These are phyloP conservation scores for Pseudogymnoascus sp. DNA, from an alignment of 2,329 filamentous ascomycete genomes.

Conservation along the genomic window DNA sequence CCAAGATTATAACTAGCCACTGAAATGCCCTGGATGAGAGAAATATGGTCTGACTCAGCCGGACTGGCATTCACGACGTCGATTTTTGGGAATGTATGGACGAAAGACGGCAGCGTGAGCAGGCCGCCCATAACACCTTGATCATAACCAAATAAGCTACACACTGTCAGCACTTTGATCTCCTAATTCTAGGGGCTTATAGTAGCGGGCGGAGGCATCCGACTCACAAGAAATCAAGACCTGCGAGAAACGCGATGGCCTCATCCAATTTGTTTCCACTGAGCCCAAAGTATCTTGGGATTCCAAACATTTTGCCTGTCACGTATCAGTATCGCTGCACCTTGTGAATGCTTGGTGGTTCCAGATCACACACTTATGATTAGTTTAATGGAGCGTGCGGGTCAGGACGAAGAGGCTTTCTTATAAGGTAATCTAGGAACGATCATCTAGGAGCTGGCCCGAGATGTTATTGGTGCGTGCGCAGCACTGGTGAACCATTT, in stretches of 20 bases:
- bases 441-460: not conserved
- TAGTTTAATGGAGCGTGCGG: not conserved
- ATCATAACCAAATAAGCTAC: conserved; percentile 9
- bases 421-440: not conserved
- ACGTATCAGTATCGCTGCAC: not conserved
- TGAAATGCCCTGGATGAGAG: conserved; percentile 3
- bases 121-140: conserved; percentile 12
- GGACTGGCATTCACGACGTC: not conserved
- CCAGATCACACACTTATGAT: not conserved
- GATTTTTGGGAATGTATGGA: conserved; percentile 21
- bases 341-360: not conserved
- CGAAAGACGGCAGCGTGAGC: conserved; percentile 43
- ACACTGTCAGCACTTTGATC: not conserved
- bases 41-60: not conserved
- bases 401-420: not conserved
- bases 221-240: not conserved
- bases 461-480: not conserved
- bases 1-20: conserved; percentile 23
- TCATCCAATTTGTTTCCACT: not conserved
- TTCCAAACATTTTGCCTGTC: not conserved
- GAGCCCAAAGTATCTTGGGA: not conserved
- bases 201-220: not conserved
- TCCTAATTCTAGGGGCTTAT: not conserved
- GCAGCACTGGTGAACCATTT: not conserved
- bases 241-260: not conserved